Conservation (phyloP, 78 protist species). For the Dictyostelium capitatum region DNA sequence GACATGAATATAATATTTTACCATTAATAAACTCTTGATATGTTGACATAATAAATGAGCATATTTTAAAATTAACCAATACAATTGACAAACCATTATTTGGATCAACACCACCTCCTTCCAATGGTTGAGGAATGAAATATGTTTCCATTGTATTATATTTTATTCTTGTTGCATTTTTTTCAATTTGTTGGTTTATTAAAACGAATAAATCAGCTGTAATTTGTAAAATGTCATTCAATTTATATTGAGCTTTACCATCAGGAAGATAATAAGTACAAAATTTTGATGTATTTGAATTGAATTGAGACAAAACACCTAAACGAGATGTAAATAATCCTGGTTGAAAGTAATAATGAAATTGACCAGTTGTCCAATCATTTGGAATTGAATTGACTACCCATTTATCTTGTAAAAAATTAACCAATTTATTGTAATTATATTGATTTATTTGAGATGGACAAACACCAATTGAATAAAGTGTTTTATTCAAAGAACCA, state of each 20-base stretch:
- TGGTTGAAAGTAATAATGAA: background rate
- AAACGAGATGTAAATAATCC: too few species aligned
- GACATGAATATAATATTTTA: background rate
- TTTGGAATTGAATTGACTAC: background rate
- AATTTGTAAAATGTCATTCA: background rate
- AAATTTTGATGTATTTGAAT: too few species aligned
- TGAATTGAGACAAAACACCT: too few species aligned
- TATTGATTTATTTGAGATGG: background rate
- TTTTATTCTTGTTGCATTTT: background rate
- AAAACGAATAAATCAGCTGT: background rate
- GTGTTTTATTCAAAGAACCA: background rate
- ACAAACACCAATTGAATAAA: background rate
- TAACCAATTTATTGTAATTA: background rate
- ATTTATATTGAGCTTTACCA: background rate
- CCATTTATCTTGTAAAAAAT: background rate
- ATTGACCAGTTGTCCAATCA: background rate
- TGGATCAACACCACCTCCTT: too few species aligned
- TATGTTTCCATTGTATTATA: background rate
- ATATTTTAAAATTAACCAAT: background rate
- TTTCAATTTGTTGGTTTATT: background rate
- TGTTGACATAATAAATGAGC: background rate
- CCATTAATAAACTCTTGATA: background rate
- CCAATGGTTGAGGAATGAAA: background rate
- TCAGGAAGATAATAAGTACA: too few species aligned
- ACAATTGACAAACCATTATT: background rate